phyloP scores from a whole-genome alignment of 495 filamentous ascomycete species.

The Massariosphaeria phaeospora region DNA sequence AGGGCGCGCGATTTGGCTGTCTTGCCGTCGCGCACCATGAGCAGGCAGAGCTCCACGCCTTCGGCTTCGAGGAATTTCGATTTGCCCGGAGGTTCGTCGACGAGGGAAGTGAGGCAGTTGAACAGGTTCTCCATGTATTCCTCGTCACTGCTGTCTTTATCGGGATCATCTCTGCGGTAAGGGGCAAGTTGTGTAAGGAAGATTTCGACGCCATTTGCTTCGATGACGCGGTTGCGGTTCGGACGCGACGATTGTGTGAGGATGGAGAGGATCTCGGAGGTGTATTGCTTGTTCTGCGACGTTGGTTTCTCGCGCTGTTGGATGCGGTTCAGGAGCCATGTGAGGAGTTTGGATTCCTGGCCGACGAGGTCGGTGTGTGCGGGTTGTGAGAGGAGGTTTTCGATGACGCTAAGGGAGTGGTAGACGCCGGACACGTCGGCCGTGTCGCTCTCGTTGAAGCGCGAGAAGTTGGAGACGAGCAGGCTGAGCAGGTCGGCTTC shows the following conservation, averaged over 20 bases:
- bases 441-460: constrained; percentile 75
- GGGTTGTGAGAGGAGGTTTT: constrained; percentile 74
- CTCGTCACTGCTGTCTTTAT: constrained; percentile 81
- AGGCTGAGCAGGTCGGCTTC: constrained; percentile 79
- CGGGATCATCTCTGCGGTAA: constrained; percentile 87
- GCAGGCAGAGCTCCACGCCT: constrained; percentile 81
- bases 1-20: constrained; percentile 73
- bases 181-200: constrained; percentile 77
- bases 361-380: constrained; percentile 65
- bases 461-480: constrained; percentile 74
- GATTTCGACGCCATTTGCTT: constrained; percentile 67
- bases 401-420: constrained; percentile 73
- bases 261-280: constrained; percentile 87
- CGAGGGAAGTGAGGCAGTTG: constrained; percentile 72
- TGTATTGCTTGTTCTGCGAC: constrained; percentile 91
- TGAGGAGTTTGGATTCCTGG: constrained; percentile 58
- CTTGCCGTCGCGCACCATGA: constrained; percentile 82
- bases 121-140: constrained; percentile 94
- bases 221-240: constrained; percentile 60
- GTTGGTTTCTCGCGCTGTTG: constrained; percentile 56
- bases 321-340: constrained; percentile 72
- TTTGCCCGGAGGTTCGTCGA: constrained; percentile 72
- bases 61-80: constrained; percentile 81
- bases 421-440: constrained; percentile 81
- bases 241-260: constrained; percentile 63